These are phyloP conservation scores for Vishniacozyma victoriae DNA, from an alignment of 768 basidiomycete genomes.

Conservation along the genomic window DNA sequence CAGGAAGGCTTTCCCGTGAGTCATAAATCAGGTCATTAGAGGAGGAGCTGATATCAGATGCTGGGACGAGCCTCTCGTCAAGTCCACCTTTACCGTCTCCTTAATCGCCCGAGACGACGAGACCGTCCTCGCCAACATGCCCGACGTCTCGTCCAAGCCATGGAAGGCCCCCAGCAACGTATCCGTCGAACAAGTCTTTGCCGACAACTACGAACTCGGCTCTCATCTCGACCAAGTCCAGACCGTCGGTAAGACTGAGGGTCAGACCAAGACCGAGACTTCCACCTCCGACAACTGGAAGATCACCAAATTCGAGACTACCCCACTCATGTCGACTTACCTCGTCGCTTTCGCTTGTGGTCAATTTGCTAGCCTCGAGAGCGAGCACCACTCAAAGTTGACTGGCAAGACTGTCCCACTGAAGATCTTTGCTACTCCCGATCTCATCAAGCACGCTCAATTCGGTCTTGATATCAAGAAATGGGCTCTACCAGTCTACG, in stretches of 20 bases:
- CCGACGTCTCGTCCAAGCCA: slow-evolving; percentile 59
- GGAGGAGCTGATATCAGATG: slow-evolving; percentile 49
- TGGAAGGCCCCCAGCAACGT: slow-evolving; percentile 38
- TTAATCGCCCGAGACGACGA: slow-evolving; percentile 73
- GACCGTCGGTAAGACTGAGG: slow-evolving; percentile 38
- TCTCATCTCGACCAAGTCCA: slow-evolving; percentile 21
- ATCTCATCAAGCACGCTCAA: slow-evolving; percentile 72
- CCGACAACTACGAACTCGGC: slow-evolving; percentile 34
- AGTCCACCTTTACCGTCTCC: slow-evolving; percentile 66
- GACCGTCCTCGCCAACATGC: slow-evolving; percentile 81
- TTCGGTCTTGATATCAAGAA: slow-evolving; percentile 84
- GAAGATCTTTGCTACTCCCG: slow-evolving; percentile 75
- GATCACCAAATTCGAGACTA: slow-evolving; percentile 70
- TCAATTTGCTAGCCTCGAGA: slow-evolving; percentile 62
- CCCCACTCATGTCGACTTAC: slow-evolving; percentile 80
- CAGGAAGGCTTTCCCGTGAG: slow-evolving; percentile 52
- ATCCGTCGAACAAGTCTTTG: slow-evolving; percentile 30
- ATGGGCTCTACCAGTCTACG: slow-evolving; percentile 76
- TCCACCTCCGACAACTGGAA: slow-evolving; percentile 56
- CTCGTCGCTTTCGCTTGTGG: slow-evolving; percentile 77
- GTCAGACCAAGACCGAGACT: slow-evolving; percentile 15
- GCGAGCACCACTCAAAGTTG: slow-evolving; percentile 69
- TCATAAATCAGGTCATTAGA: not conserved
- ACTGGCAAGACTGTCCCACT: slow-evolving; percentile 75
- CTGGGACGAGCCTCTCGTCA: slow-evolving; percentile 89